Base-by-base conservation (phyloP, 805 yeast genomes). In the Schwanniomyces occidentalis region DNA sequence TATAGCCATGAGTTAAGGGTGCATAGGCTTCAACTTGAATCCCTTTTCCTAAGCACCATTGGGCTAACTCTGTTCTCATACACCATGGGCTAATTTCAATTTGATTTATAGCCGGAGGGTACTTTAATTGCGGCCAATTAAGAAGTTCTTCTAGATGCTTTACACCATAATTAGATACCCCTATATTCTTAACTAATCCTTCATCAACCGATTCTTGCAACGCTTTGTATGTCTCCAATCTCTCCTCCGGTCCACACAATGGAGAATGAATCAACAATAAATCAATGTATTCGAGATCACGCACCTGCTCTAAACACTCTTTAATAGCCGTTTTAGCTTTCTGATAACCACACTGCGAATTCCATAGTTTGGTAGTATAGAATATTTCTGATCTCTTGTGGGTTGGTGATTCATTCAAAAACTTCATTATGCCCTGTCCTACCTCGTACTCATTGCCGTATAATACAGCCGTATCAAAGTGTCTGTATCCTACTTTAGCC, bases 311-410 rank as follows among this genome's bases (percentile, higher is more conserved):
- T 27, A 83, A 51, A 42, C 86, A 78, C 13, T 64, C 70, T 23
- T 67, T 61, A 38, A 86, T 78, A 10, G 87, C 91, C 4, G 37
- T 38, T 35, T 71, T 72, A 10, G 93, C 82, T 14, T 65, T 61
- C 0, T 59, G 54, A 50, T 81, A 79, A 0, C 86, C 85, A 40
- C 76, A 76, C 42, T 78, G 76, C 27, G 70, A 66, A 47, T 82
- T 77, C 91, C 91, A 83, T 14, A 85, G 52, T 52, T 86, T 86
- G 4, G 93, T 80, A 7, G 88, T 80, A 58, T 83, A 45, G 42
- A 58, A 62, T 5, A 63, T 41, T 13, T 61, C 64, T n/a, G 27
- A 24, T 10, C 69, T 35, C 14, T 43, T 34, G 6, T 53, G 38
- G 3, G 37, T 30, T 0, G 71, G 67, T 30, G 58, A 58, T 19